phyloP scores from a whole-genome alignment of 139 green algal genomes.

The Chlamydomonas incerta region DNA sequence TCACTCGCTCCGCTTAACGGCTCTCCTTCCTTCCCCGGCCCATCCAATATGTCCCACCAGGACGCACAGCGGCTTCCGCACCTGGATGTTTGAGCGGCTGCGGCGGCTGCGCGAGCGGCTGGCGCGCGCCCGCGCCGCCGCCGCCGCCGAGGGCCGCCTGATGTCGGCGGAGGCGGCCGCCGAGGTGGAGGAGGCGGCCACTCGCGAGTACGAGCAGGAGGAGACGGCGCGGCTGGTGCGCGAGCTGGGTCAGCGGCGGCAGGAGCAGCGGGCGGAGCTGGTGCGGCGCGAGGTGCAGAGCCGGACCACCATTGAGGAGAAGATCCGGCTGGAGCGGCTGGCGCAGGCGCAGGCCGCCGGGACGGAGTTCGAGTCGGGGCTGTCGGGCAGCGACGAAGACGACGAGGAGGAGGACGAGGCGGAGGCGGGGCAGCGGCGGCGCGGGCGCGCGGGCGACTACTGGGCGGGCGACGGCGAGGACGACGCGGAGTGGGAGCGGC shows the following conservation, averaged over 20 bases:
- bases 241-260: neutral
- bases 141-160: neutral
- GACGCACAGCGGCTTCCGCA: neutral
- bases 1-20: too few species aligned
- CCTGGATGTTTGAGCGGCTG: constrained; percentile 13
- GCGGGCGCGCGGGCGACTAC: neutral
- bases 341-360: too few species aligned
- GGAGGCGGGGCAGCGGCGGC: neutral
- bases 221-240: constrained; percentile 4
- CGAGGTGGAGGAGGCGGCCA: neutral
- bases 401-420: neutral
- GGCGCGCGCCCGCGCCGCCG: neutral
- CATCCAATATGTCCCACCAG: too few species aligned
- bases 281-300: neutral
- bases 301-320: too few species aligned
- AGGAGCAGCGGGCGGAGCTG: neutral
- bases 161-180: neutral
- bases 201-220: neutral
- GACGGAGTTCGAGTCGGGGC: neutral
- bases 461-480: neutral
- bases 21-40: too few species aligned
- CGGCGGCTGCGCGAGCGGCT: constrained; percentile 7
- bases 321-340: neutral
- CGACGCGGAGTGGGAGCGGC: neutral
- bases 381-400: too few species aligned